Percentiles rank a stretch among this genome's conserved stretches.
These are phyloP conservation scores for Aplosporella prunicola DNA, from an alignment of 2,329 filamentous ascomycete genomes.

Conservation along the genomic window DNA sequence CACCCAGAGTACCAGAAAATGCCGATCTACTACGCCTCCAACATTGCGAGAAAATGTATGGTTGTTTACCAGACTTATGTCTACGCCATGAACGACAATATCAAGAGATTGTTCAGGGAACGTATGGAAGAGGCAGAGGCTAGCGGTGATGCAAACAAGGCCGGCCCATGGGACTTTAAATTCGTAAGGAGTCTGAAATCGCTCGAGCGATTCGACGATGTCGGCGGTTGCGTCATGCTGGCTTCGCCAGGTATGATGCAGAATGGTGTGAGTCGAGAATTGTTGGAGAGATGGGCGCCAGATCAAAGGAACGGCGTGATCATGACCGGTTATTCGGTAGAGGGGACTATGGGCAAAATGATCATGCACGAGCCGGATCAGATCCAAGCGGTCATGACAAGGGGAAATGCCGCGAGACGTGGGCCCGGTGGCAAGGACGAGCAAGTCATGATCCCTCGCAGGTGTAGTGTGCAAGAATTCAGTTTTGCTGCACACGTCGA, in stretches of 20 bases:
- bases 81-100: constrained; percentile 98
- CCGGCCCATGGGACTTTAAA: constrained; percentile 93
- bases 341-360: constrained; percentile 95
- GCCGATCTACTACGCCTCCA: constrained; percentile 96
- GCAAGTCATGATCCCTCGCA: constrained; percentile 82
- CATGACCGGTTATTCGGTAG: constrained; percentile 96
- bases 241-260: constrained; percentile 97
- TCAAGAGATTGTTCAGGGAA: constrained; percentile 88
- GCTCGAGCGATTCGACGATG: constrained; percentile 89
- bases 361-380: constrained; percentile 91
- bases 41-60: constrained; percentile 94
- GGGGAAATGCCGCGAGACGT: constrained; percentile 48
- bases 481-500: constrained; percentile 97
- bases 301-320: constrained; percentile 97
- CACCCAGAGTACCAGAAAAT: constrained; percentile 81
- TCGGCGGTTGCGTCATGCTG: constrained; percentile 93
- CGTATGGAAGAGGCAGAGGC: constrained; percentile 85
- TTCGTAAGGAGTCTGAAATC: constrained; percentile 88
- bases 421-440: constrained; percentile 55
- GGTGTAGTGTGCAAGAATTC: constrained; percentile 88
- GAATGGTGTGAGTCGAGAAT: constrained; percentile 84
- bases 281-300: constrained; percentile 92
- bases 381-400: constrained; percentile 86
- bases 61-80: constrained; percentile 97
- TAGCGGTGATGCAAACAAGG: constrained; percentile 61